Base-by-base conservation (phyloP, 306 rosid species). In the Fragaria nilgerrensis region DNA sequence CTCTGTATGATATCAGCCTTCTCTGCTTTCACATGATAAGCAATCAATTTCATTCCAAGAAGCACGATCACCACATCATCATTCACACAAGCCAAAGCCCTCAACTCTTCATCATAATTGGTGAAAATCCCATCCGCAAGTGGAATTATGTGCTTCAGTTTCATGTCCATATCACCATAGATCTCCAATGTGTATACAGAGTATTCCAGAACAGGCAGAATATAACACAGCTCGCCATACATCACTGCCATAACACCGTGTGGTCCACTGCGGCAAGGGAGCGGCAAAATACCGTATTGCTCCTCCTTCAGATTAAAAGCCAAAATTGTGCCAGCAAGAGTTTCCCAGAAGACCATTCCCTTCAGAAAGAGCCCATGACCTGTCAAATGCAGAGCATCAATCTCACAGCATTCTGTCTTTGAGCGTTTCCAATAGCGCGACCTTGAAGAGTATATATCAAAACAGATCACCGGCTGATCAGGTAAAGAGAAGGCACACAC, bases 381-480 rank as follows among this genome's bases (percentile, higher is more conserved):
- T 25, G n/a, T 22, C 44, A 82, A 6, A n/a, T 36, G 39, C 16
- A 68, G 50, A 68, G 79, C 78, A 2, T 19, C 52, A 2, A 4
- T 15, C 2, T 87, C 86, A 43, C 16, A 75, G 67, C 79, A 84
- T 27, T 16, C 2, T 1, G 80, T 25, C 7, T 72, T 67, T 17
- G 63, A 62, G n/a, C 75, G n/a, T 36, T 81, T 64, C 88, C 90
- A 80, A 5, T 82, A 77, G 50, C 74, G 64, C 3, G 84, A 74
- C 73, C 80, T 62, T 1, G 88, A 84, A 32, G 90, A 84, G 87
- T 77, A 87, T 19, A 84, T 80, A 48, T 84, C 85, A 27, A 87
- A 87, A 41, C 2, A 77, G 15, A 80, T 25, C 7, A 65, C 66
- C 0, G 68, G 58, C 14, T 36, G 34, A 17, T 17, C 67, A 25